Evolutionary conservation across 805 yeast species (phyloP), one percentile per base, ranked within the genome.

Genomic region (Lachancea mirantina): DNA sequence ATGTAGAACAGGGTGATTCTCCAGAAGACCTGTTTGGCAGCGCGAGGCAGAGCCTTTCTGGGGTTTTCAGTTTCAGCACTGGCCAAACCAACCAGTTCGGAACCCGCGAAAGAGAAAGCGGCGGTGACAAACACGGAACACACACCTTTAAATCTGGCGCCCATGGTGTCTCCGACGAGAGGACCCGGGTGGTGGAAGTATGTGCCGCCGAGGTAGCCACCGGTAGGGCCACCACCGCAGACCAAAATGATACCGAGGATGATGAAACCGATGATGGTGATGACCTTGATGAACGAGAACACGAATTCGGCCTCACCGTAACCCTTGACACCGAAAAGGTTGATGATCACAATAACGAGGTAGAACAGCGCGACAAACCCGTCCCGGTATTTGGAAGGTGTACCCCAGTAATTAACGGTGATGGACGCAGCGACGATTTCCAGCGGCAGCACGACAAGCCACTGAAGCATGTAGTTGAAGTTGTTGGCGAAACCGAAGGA

Each of bases 401-500:
- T 55, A 13, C 59, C 57, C 77, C 78, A 72, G 44, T 57, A 72
- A 30, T 64, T 63, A 34, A 72, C 70, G 0, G 76, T 70, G 51
- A 72, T 62, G 5, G 76, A 60, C 2, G 76, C 75, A 15, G 76
- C 72, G 36, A 69, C 67, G 35, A 72, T 59, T 45, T 72, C 77
- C 37, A 67, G 46, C 4, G 77, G 77, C 20, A 72, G 48, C 17
- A 67, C 64, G 21, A 70, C 68, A 16, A 72, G 42, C 73, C 76
- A 70, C 46, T 68, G 68, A 47, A 72, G 56, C 39, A 67, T 67
- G 45, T 72, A 72, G 47, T 69, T 74, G 68, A 74, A 70, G 38
- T 77, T 78, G 52, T 67, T 62, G 6, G 81, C 78, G 47, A 73
- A 76, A 19, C 80, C 83, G 63, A 73, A 69, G 6, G 78, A 71